Base-by-base conservation (phyloP, 2,329 filamentous ascomycete genomes). In the Talaromyces albobiverticillius region DNA sequence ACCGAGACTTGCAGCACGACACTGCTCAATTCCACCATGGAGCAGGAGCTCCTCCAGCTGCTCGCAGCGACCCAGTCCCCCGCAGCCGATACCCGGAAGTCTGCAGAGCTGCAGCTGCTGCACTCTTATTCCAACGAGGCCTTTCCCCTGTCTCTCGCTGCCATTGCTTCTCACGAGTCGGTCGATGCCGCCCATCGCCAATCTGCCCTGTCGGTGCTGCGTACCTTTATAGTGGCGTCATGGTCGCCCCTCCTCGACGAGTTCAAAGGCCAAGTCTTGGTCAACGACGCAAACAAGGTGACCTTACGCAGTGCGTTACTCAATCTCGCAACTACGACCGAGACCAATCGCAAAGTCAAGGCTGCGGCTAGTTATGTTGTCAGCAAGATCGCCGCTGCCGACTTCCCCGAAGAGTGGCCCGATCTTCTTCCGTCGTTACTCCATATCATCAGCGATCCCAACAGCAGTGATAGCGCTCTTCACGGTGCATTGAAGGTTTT, bases 361-460 rank as follows among this genome's bases (percentile, higher is more conserved):
- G 83, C 86, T 53, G 85, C 88, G n/a, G 90, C 93, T 49, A 95
- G 91, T 79, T 90, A 86, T 62, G 85, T 88, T 4, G 90, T 96
- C 58, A 93, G 91, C 77, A 97, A 96, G 76, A 95, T 99, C 62
- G 94, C 94, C 54, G 88, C 86, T 59, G 84, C 87, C 65, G 94
- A 99, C 76, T 97, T 95, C 68, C 94, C 94, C 51, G 90, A 96
- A 57, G 83, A 92, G 65, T 99, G 94, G 94, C 90, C 92, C n/a
- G 83, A 84, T 61, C 83, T 99, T 41, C 83, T 99, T 26, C 89
- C 90, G 20, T 83, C 85, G 31, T 79, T 97, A 40, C 82, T 99
- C 57, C 82, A 83, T 41, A 80, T 92, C 48, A 89, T 97, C 64
- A 71, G 70, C 41, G 67, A 73, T 52, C 83, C 87, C 51, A 82